These are phyloP conservation scores for Hypoxylon sp. DNA, from an alignment of 2,329 filamentous ascomycete species.

Conservation along the genomic window DNA sequence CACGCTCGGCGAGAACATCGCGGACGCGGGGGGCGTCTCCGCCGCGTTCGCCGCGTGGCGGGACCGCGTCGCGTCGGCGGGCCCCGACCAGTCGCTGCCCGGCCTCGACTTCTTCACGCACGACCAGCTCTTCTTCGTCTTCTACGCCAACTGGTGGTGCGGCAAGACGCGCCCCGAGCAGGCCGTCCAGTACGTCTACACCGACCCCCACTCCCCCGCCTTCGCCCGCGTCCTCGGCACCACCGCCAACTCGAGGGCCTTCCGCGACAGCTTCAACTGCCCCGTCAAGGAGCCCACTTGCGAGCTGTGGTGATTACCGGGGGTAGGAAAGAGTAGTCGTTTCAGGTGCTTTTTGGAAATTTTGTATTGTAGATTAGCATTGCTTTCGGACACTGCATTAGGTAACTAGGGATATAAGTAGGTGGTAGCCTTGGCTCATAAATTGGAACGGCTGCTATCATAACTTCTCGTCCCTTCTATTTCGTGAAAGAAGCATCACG, in stretches of 20 bases:
- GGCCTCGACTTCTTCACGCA: constrained; percentile 66
- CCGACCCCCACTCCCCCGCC: constrained; percentile 71
- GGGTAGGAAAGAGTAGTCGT: neutral
- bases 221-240: constrained; percentile 68
- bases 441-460: neutral
- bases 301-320: constrained; percentile 66
- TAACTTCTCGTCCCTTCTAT: neutral
- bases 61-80: constrained; percentile 57
- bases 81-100: constrained; percentile 60
- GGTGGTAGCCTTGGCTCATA: constrained; percentile 1
- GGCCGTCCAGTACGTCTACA: constrained; percentile 64
- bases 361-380: constrained; percentile 1
- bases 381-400: constrained; percentile 5
- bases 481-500: neutral
- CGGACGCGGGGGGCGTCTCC: constrained; percentile 68
- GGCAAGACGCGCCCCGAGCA: constrained; percentile 67
- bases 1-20: constrained; percentile 72
- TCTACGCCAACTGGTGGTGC: constrained; percentile 71
- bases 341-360: neutral
- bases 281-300: constrained; percentile 70
- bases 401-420: neutral
- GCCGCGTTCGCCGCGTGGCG: constrained; percentile 69
- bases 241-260: constrained; percentile 72
- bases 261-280: constrained; percentile 73
- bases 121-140: constrained; percentile 70